Conservation (phyloP, 208 protist genomes). For the Leishmania tarentolae region DNA sequence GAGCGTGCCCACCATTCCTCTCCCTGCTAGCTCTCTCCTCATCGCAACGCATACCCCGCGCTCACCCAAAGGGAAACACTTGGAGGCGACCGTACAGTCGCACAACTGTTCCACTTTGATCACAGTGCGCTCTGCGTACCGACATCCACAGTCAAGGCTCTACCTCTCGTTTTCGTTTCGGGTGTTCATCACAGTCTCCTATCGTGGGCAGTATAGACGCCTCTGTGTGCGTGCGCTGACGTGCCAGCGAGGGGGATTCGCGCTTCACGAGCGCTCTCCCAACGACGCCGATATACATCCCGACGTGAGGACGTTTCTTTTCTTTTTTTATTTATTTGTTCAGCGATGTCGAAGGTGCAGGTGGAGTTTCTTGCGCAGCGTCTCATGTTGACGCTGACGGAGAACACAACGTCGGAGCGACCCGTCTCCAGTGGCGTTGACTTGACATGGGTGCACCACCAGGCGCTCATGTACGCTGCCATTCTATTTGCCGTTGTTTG, state of each 20-base stretch:
- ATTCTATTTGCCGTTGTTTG: slow-evolving; percentile 49
- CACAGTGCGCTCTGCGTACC: background rate
- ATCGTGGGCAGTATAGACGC: background rate
- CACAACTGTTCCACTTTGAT: background rate
- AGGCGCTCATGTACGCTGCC: slow-evolving; percentile 49
- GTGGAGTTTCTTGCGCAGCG: slow-evolving; percentile 13
- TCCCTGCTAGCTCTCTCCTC: background rate
- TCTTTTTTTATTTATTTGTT: background rate
- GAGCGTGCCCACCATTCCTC: background rate
- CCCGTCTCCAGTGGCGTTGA: slow-evolving; percentile 39
- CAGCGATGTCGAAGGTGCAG: slow-evolving; percentile 1
- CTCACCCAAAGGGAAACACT: background rate
- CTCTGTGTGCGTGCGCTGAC: background rate
- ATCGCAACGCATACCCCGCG: background rate
- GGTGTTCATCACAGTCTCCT: background rate
- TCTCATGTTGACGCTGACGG: slow-evolving; percentile 16
- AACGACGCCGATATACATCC: background rate
- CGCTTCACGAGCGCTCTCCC: background rate
- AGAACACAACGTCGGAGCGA: background rate
- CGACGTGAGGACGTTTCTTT: background rate
- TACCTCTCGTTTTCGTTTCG: background rate
- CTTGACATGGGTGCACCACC: slow-evolving; percentile 55
- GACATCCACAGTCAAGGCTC: background rate
- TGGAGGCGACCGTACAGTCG: background rate
- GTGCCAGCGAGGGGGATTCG: background rate